These are phyloP conservation scores for Ceratobasidium sp. DNA, from an alignment of 1,284 basidiomycete species.

Conservation along the genomic window DNA sequence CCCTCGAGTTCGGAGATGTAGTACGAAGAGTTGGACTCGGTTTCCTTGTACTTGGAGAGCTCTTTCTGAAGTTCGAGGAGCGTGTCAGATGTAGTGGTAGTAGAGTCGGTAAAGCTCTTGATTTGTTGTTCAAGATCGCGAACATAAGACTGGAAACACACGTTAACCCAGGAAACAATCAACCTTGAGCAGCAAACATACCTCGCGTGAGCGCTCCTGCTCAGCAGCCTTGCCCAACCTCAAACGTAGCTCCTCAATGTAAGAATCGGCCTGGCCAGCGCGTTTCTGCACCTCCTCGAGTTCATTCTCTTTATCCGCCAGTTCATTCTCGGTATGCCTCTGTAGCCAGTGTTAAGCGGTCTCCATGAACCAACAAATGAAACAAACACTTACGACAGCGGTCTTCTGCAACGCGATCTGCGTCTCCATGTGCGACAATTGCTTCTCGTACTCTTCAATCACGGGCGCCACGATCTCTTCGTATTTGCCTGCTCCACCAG, in stretches of 20 bases:
- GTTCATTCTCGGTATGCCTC: constrained; percentile 86
- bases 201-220: constrained; percentile 89
- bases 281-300: constrained; percentile 68
- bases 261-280: constrained; percentile 80
- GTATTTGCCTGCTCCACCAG: constrained; percentile 81
- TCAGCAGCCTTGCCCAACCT: constrained; percentile 84
- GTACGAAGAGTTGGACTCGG: constrained; percentile 70
- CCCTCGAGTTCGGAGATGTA: constrained; percentile 92
- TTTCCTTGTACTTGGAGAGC: constrained; percentile 76
- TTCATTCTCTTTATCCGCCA: constrained; percentile 88
- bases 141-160: constrained; percentile 73
- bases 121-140: constrained; percentile 91
- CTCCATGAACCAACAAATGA: neutral
- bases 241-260: constrained; percentile 82
- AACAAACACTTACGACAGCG: constrained; percentile 60
- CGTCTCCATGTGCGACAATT: constrained; percentile 93
- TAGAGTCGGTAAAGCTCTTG: constrained; percentile 79
- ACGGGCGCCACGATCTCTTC: constrained; percentile 97
- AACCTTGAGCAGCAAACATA: constrained; percentile 47
- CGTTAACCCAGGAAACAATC: neutral
- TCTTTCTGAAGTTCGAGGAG: constrained; percentile 85
- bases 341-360: constrained; percentile 37
- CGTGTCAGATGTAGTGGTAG: constrained; percentile 74
- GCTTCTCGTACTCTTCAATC: constrained; percentile 98
- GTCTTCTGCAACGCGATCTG: constrained; percentile 90